Conservation (phyloP, 2,329 filamentous ascomycete species). For the Nemania serpens region DNA sequence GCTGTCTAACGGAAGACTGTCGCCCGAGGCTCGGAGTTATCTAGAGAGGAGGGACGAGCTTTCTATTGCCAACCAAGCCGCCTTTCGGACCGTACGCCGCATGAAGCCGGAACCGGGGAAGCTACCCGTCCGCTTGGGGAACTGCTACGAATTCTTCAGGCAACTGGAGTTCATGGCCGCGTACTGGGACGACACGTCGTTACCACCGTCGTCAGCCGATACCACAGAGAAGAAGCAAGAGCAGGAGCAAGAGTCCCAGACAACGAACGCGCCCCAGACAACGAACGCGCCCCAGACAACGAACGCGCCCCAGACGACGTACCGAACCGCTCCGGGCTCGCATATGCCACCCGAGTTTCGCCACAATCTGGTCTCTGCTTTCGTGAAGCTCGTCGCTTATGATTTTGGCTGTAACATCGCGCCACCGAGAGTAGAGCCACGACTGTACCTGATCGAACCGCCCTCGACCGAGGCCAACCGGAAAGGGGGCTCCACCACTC, state of each 20-base stretch:
- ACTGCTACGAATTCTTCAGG: slow-evolving; percentile 69
- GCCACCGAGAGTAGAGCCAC: slow-evolving; percentile 61
- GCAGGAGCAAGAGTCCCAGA: slow-evolving; percentile 21
- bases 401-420: slow-evolving; percentile 68
- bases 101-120: slow-evolving; percentile 60
- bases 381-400: slow-evolving; percentile 67
- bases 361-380: slow-evolving; percentile 60
- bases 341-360: slow-evolving; percentile 64
- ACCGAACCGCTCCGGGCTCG: slow-evolving; percentile 56
- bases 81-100: slow-evolving; percentile 65
- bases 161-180: slow-evolving; percentile 62
- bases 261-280: slow-evolving; percentile 21
- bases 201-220: slow-evolving; percentile 28
- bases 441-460: slow-evolving; percentile 55
- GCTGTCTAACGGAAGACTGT: slow-evolving; percentile 58
- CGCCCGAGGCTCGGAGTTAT: slow-evolving; percentile 63
- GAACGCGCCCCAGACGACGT: slow-evolving; percentile 35
- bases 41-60: slow-evolving; percentile 63
- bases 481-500: slow-evolving; percentile 34
- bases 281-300: slow-evolving; percentile 21
- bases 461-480: slow-evolving; percentile 15
- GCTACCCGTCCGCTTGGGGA: slow-evolving; percentile 60
- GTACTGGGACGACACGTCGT: slow-evolving; percentile 66
- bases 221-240: slow-evolving; percentile 17
- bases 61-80: slow-evolving; percentile 58